Evolutionary conservation across 768 basidiomycete genomes (phyloP), one percentile per base, ranked within the genome.

Genomic region (Mrakia gelida): DNA sequence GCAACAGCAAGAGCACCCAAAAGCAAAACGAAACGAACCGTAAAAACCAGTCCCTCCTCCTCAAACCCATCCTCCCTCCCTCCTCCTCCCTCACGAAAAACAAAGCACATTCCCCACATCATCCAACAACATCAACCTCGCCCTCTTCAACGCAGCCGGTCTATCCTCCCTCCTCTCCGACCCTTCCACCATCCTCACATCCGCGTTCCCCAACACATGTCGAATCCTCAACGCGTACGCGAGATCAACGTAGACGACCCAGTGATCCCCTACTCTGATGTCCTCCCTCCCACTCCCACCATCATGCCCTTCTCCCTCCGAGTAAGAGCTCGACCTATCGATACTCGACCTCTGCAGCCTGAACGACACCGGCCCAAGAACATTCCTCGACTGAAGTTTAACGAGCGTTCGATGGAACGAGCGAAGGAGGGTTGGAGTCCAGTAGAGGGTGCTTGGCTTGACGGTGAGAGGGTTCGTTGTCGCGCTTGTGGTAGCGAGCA

Each of bases 61-160:
- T 16, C 63, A 3, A 38, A 11, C 9, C 28, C 34, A 9, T 9
- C 59, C 9, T 67, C 32, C 65, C 23, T 41, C 30, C 9, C 63
- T 67, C 34, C 15, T 11, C 62, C 18, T 30, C 61, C 65, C 2
- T 38, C 67, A 70, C 2, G 67, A 70, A 41, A 70, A 70, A 8
- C 67, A 34, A 41, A 70, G 38, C 67, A 70, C 67, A 34, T 41
- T 38, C 38, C 67, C 67, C 26, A 70, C 67, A 8, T 70, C 67
- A n/a, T 70, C 67, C 41, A 70, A 16, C 38, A 70, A 7, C 67
- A 70, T 70, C 67, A 70, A 70, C 38, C 67, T 70, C 67, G 67
- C 67, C 34, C 67, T 41, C 11, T 11, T 38, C 41, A 70, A 11
- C 23, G 45, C 38, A 34, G 1, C 13, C 13, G 34, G 38, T 43